Evolutionary conservation across 2,329 filamentous ascomycete genomes (phyloP), one percentile per base, ranked within the genome.

Genomic region (Rhynchosporium agropyri): DNA sequence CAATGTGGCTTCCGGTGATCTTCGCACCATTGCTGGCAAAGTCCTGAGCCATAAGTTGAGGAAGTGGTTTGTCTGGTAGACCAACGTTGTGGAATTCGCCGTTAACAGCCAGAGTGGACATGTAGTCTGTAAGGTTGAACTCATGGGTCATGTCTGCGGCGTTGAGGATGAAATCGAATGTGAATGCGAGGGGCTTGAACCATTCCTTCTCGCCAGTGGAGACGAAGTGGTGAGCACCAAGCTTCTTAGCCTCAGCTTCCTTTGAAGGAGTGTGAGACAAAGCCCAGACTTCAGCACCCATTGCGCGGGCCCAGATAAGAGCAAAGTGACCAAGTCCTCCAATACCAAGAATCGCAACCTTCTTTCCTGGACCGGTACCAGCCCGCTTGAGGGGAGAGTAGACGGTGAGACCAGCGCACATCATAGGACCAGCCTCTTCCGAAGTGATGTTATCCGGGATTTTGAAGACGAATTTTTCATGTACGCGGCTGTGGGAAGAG

Each of bases 361-460:
- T 81, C 74, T 89, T 90, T 5, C 89, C 68, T 7, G 66, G 65
- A 8, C 68, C 67, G 6, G 56, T 58, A 1, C 63, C 63, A 13
- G 63, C 85, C 26, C 86, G 82, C 55, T 82, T 81, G 20, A 94
- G 64, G 0, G 69, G 71, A 1, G 63, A 66, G 58, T 69, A 71
- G 0, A 89, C 83, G 0, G 90, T 94, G 60, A 93, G 81, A 0
- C 91, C 90, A 1, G 87, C 90, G 72, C 90, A 93, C 46, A 94
- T 81, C 78, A 94, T 85, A 0, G 90, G 90, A 1, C 89, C 83
- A 0, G 79, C 81, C 0, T 77, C 71, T 26, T 80, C 76, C 0
- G 80, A 80, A 2, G 80, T 74, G n/a, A 85, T 76, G 0, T 73
- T 74, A 13, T 84, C 81, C 0, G 83, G 83, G 48, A 85, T 82